Evolutionary conservation across 495 filamentous ascomycete species (phyloP), one percentile per base, ranked within the genome.

Genomic region (Tuber indicum): DNA sequence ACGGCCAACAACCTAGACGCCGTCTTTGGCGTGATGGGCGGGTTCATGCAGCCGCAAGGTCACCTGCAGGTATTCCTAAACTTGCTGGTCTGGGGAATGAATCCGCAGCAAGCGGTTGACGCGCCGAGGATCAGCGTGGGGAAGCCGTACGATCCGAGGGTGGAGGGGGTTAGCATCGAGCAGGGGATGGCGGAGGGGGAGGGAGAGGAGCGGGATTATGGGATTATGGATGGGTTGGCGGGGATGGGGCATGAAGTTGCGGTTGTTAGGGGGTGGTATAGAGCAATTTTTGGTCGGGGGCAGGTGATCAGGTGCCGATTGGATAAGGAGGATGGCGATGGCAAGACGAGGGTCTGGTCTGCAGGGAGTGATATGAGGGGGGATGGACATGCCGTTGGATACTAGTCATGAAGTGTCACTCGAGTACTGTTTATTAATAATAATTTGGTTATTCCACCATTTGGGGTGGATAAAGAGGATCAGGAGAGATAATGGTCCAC

Each of bases 21-120:
- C 58, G 93, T 97, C 0, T 97, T 93, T 79, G 96, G 96, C 71
- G 94, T 97, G 72, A 98, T 98, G 96, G 96, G 96, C 77, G 96
- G 96, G 46, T 97, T 94, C 85, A 98, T 99, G 96, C 96, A 99
- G 86, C 96, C 96, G 0, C 96, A 98, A 86, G 96, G 96, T 16
- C 96, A 99, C 82, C 93, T 98, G 21, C 96, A 99, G 84, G 93
- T 98, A 3, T 85, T 99, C 73, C 87, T 98, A 12, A 97, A 97
- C 75, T 93, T 96, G 90, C 84, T 97, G 5, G 90, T 92, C 0
- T 97, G 96, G 83, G 89, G 90, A n/a, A 87, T 92, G 80, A 91
- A 89, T 75, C 93, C 94, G 44, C 96, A 99, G 86, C 90, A 91
- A 46, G 95, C 96, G 70, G 87, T 99, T 4, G 96, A 99, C 83